Conservation (phyloP, 148 eudicot genomes). For the Vaccinium corymbosum region DNA sequence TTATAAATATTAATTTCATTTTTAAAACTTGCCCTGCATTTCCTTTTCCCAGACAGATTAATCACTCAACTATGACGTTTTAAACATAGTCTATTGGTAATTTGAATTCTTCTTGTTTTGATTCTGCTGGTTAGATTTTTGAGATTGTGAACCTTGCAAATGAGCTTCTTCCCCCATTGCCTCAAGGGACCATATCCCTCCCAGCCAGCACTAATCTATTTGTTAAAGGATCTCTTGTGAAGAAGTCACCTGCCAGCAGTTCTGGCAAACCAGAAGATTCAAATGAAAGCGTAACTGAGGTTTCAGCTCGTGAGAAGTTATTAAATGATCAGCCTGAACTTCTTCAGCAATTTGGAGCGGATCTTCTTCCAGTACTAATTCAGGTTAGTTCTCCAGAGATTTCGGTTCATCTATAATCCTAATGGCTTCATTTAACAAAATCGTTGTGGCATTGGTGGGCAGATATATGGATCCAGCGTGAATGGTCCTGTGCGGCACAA, state of each 20-base stretch:
- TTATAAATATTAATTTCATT: neutral
- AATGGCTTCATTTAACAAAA: constrained; percentile 1
- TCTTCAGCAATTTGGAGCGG: constrained; percentile 83
- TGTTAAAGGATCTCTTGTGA: constrained; percentile 57
- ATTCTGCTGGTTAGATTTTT: constrained; percentile 50
- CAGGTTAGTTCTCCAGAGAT: constrained; percentile 49
- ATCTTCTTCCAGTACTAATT: constrained; percentile 88
- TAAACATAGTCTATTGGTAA: neutral
- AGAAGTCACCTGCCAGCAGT: constrained; percentile 54
- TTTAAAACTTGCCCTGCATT: neutral
- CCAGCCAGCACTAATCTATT: constrained; percentile 60
- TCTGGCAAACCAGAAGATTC: constrained; percentile 64
- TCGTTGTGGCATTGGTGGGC: constrained; percentile 18
- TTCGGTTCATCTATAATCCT: neutral
- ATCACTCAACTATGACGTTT: neutral
- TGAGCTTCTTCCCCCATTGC: constrained; percentile 96
- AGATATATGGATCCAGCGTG: constrained; percentile 98
- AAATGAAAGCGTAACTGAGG: constrained; percentile 46
- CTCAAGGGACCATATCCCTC: constrained; percentile 83
- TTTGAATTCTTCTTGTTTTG: constrained; percentile 4
- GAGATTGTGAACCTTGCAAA: constrained; percentile 98
- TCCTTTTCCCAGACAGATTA: neutral
- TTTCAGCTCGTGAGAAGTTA: constrained; percentile 69
- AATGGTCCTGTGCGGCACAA: constrained; percentile 97
- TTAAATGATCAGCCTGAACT: constrained; percentile 89